Conservation (phyloP, 78 protist species). For the Neovahlkampfia damariscottae region DNA sequence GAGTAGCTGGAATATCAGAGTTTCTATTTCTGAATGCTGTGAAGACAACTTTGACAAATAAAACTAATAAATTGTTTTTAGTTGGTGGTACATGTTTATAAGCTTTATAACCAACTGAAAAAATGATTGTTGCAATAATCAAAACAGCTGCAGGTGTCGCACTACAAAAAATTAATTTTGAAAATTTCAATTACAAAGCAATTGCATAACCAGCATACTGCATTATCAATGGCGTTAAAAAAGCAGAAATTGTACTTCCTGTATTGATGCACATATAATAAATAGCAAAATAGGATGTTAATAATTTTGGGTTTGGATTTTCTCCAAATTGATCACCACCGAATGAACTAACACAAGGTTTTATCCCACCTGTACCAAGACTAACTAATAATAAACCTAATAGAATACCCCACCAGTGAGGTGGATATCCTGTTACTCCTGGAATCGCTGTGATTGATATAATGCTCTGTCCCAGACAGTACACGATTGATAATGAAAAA, state of each 20-base stretch:
- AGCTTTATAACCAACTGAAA: constrained; percentile 17
- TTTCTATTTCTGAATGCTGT: neutral
- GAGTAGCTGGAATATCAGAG: neutral
- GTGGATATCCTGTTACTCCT: constrained; percentile 37
- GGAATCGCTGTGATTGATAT: constrained; percentile 36
- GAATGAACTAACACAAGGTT: constrained; percentile 26
- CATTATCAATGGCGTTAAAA: constrained; percentile 39
- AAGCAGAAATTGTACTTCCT: constrained; percentile 36
- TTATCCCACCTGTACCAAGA: constrained; percentile 65
- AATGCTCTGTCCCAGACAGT: constrained; percentile 29
- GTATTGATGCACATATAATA: constrained; percentile 50
- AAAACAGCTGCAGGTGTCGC: constrained; percentile 47
- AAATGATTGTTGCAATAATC: constrained; percentile 12
- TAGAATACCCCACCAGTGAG: constrained; percentile 2
- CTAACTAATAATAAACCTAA: constrained; percentile 46
- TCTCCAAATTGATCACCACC: constrained; percentile 53
- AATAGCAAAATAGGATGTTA: constrained; percentile 23
- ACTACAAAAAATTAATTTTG: no score
- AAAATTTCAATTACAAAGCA: no score
- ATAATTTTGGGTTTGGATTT: neutral
- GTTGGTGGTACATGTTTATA: neutral
- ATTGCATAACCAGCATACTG: constrained; percentile 25
- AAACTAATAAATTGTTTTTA: neutral
- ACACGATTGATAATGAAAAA: constrained; percentile 23
- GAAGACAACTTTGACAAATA: neutral